Conservation (phyloP, 2,329 filamentous ascomycete genomes). For the Colletotrichum lindemuthianum region DNA sequence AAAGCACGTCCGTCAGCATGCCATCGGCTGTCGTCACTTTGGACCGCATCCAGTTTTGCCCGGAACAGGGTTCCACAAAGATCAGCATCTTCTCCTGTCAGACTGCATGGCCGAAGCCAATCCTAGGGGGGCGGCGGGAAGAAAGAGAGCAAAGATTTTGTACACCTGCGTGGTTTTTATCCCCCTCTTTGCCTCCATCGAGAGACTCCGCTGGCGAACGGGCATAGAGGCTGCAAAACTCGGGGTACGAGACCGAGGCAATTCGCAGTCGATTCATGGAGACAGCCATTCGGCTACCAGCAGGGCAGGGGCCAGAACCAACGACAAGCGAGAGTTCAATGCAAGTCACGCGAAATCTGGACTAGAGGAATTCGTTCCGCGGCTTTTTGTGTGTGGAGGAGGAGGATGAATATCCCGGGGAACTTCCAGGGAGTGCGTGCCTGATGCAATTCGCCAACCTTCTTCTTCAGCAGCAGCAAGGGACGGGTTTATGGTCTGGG, state of each 20-base stretch:
- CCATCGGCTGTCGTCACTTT: background rate
- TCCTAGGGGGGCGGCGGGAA: background rate
- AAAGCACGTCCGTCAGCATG: conserved; percentile 5
- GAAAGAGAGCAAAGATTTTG: background rate
- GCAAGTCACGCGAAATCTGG: conserved; percentile 13
- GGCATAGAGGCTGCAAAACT: too few species aligned
- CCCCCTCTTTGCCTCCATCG: too few species aligned
- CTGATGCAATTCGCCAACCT: background rate
- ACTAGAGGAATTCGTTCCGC: background rate
- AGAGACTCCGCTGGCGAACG: too few species aligned
- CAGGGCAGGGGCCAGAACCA: background rate
- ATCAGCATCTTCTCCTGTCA: conserved; percentile 23
- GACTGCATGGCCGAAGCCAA: conserved; percentile 16
- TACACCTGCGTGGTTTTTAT: too few species aligned
- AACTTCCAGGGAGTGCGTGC: conserved; percentile 14
- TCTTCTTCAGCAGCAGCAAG: background rate
- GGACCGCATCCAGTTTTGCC: background rate
- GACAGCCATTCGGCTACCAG: background rate
- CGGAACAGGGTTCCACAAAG: conserved; percentile 15
- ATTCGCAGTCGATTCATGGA: background rate
- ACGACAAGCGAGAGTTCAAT: background rate
- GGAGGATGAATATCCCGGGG: conserved; percentile 26
- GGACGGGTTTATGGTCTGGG: background rate
- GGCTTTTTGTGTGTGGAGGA: conserved; percentile 18
- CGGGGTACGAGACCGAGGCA: background rate